phyloP scores from a whole-genome alignment of 306 rosid species.

The Castanospermum australe region DNA sequence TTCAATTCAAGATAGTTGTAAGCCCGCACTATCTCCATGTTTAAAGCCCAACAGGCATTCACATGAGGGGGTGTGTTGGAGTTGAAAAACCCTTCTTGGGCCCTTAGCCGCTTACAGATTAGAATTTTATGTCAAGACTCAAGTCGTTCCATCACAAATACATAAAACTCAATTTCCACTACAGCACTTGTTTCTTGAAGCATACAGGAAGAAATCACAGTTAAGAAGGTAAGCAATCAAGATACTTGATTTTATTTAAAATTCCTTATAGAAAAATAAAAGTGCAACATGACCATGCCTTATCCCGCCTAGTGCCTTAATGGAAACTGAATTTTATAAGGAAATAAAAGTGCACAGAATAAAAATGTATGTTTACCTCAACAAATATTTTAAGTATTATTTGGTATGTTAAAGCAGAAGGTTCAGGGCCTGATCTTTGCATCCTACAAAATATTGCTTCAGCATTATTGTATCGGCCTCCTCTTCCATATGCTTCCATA shows the following conservation, averaged over 20 bases:
- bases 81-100: neutral
- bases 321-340: neutral
- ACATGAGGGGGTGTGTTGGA: neutral
- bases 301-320: neutral
- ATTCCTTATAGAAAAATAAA: neutral
- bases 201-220: neutral
- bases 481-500: conserved; percentile 97
- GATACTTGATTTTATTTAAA: neutral
- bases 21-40: neutral
- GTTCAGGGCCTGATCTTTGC: conserved; percentile 89
- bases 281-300: neutral
- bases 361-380: conserved; percentile 47
- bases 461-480: conserved; percentile 71
- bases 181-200: neutral
- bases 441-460: conserved; percentile 94
- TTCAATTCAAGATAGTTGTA: neutral
- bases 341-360: neutral
- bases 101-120: neutral
- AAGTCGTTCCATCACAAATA: neutral
- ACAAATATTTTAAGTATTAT: conserved; percentile 80
- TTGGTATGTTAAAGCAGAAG: conserved; percentile 87
- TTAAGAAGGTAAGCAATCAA: neutral
- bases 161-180: neutral
- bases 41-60: neutral
- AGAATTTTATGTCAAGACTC: neutral